Conservation (phyloP, 164 flowering plant genomes). For the Piper longum region DNA sequence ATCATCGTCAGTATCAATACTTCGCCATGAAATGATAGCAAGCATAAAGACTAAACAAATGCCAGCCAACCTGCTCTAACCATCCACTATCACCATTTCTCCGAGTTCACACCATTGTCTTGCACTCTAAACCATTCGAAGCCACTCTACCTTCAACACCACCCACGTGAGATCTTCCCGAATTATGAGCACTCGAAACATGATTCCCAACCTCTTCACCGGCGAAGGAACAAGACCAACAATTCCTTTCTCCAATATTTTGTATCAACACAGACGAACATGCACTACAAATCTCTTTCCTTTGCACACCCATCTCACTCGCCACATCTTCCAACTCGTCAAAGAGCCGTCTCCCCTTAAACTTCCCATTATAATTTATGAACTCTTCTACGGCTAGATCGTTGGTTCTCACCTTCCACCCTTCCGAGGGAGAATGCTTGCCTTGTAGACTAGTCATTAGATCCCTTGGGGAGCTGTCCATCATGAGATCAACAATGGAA, state of each 20-base stretch:
- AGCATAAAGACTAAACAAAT: slow-evolving; percentile 11
- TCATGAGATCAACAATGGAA: slow-evolving; percentile 2
- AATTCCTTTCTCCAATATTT: slow-evolving; percentile 11
- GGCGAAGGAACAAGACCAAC: slow-evolving; percentile 8
- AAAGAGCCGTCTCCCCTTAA: slow-evolving; percentile 35
- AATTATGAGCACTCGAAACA: neutral
- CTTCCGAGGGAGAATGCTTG: slow-evolving; percentile 4
- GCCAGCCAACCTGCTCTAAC: slow-evolving; percentile 10
- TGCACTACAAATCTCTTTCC: slow-evolving; percentile 7
- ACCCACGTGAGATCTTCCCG: neutral
- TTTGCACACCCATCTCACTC: slow-evolving; percentile 1
- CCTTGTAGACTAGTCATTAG: slow-evolving; percentile 26
- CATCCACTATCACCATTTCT: slow-evolving; percentile 6
- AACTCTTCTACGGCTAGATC: slow-evolving; percentile 24
- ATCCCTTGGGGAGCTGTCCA: slow-evolving; percentile 22
- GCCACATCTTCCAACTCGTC: slow-evolving; percentile 12
- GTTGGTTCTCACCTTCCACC: slow-evolving; percentile 26
- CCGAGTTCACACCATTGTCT: neutral
- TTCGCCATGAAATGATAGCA: slow-evolving; percentile 6
- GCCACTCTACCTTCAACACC: slow-evolving; percentile 6
- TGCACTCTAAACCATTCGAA: slow-evolving; percentile 1
- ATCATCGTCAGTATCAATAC: slow-evolving; percentile 5
- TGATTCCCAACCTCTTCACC: slow-evolving; percentile 1
- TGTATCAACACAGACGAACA: slow-evolving; percentile 16
- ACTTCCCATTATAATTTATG: slow-evolving; percentile 20